Percentiles rank a stretch among this genome's conserved stretches.
Evolutionary conservation across 2,329 filamentous ascomycete genomes (phyloP).

Genomic region (Cadophora sp.): DNA sequence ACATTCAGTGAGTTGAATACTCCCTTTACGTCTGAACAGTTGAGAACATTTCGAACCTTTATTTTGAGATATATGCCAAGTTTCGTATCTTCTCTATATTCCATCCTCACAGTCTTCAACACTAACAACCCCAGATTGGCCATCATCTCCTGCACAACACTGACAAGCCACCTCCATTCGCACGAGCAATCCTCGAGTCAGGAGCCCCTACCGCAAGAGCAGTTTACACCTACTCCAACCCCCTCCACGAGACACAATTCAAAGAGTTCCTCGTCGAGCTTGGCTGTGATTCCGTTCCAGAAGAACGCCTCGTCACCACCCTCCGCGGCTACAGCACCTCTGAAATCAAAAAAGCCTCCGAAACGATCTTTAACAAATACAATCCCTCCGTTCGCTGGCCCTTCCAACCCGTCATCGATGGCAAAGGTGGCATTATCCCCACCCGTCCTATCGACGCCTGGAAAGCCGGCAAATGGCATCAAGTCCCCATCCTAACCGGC

Average conservation of each 20-base stretch:
- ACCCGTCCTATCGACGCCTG: constrained; percentile 65
- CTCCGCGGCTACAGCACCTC: constrained; percentile 54
- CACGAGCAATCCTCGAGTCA: constrained; percentile 62
- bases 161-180: constrained; percentile 50
- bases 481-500: constrained; percentile 70
- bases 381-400: constrained; percentile 59
- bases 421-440: constrained; percentile 58
- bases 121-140: constrained; percentile 57
- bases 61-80: background rate
- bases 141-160: constrained; percentile 67
- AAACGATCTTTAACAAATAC: constrained; percentile 52
- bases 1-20: constrained; percentile 58
- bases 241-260: constrained; percentile 62
- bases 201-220: constrained; percentile 62
- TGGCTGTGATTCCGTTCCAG: constrained; percentile 52
- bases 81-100: background rate
- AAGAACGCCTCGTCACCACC: constrained; percentile 55
- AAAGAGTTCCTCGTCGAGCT: constrained; percentile 60
- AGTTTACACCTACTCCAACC: constrained; percentile 59
- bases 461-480: constrained; percentile 57
- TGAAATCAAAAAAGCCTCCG: constrained; percentile 50
- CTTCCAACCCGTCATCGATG: constrained; percentile 74
- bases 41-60: no score
- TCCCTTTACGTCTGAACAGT: background rate
- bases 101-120: background rate